Conservation (phyloP, 2,329 filamentous ascomycete species). For the Botryotinia calthae region DNA sequence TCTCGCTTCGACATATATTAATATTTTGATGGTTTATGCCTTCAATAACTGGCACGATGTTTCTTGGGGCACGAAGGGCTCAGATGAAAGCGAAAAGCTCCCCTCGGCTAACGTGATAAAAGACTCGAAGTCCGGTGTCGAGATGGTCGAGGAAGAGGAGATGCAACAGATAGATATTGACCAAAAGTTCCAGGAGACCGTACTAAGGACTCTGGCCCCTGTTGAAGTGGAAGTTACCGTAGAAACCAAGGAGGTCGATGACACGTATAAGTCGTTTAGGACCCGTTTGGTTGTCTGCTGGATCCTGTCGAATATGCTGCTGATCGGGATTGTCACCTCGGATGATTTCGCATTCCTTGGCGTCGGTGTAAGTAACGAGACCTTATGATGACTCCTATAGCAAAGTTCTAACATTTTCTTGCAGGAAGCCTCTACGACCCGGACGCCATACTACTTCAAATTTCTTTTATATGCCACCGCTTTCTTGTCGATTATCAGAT, state of each 20-base stretch:
- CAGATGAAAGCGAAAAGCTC: constrained; percentile 89
- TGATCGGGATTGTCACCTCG: constrained; percentile 86
- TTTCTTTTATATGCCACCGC: constrained; percentile 89
- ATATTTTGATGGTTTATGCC: constrained; percentile 98
- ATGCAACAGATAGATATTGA: constrained; percentile 98
- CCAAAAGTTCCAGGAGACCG: constrained; percentile 91
- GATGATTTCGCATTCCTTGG: constrained; percentile 81
- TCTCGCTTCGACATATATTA: constrained; percentile 96
- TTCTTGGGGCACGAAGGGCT: constrained; percentile 99
- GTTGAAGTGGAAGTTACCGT: constrained; percentile 73
- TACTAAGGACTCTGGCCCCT: constrained; percentile 86
- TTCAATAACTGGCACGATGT: constrained; percentile 99
- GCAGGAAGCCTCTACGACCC: not conserved
- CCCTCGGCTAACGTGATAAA: constrained; percentile 64
- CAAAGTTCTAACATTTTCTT: constrained; percentile 58
- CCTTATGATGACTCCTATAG: constrained; percentile 48
- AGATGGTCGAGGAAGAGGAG: constrained; percentile 94
- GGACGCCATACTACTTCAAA: constrained; percentile 59
- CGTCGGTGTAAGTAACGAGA: constrained; percentile 75
- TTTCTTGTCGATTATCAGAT: constrained; percentile 77
- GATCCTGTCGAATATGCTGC: constrained; percentile 89
- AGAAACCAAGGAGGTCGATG: constrained; percentile 85
- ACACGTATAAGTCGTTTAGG: constrained; percentile 99
- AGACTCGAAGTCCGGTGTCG: constrained; percentile 81
- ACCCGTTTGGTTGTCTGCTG: constrained; percentile 91